A percentile compares a stretch with the other conserved stretches of the same genome.
Conservation (phyloP, 2,329 filamentous ascomycete genomes). For the Xylariomycetidae sp. region DNA sequence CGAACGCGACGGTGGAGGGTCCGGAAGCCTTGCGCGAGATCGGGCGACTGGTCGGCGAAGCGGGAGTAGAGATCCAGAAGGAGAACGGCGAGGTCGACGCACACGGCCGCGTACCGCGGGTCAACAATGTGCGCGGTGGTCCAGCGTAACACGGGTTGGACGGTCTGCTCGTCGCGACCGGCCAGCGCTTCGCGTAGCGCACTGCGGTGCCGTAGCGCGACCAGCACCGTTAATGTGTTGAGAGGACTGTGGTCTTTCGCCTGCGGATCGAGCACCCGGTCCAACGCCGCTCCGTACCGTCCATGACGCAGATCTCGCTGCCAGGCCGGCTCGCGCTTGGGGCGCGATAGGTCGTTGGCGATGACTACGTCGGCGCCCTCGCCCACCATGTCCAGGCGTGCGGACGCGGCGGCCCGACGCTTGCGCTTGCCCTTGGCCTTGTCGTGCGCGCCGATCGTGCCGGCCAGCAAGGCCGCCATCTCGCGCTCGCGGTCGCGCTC, state of each 20-base stretch:
- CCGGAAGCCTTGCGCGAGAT: constrained; percentile 66
- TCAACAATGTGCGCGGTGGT: constrained; percentile 74
- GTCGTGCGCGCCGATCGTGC: constrained; percentile 73
- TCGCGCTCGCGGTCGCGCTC: constrained; percentile 74
- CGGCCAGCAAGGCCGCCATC: constrained; percentile 75
- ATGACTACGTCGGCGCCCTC: constrained; percentile 87
- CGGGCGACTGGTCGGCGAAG: constrained; percentile 65
- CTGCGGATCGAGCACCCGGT: constrained; percentile 61
- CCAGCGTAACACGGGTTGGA: constrained; percentile 82
- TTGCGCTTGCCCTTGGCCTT: constrained; percentile 65
- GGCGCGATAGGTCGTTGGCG: constrained; percentile 52
- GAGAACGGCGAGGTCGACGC: constrained; percentile 75
- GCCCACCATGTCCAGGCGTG: constrained; percentile 70
- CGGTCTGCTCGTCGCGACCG: constrained; percentile 70
- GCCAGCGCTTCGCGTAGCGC: constrained; percentile 76
- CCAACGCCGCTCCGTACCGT: constrained; percentile 70
- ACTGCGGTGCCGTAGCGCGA: constrained; percentile 79
- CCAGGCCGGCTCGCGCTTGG: constrained; percentile 60
- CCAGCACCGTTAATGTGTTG: constrained; percentile 68
- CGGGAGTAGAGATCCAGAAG: constrained; percentile 84
- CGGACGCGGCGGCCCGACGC: constrained; percentile 38
- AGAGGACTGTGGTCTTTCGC: constrained; percentile 51
- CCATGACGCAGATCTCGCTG: constrained; percentile 75
- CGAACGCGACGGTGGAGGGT: constrained; percentile 65
- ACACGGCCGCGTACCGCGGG: constrained; percentile 72